Base-by-base conservation (phyloP, 2,329 filamentous ascomycete species). In the Ascomycota sp. region DNA sequence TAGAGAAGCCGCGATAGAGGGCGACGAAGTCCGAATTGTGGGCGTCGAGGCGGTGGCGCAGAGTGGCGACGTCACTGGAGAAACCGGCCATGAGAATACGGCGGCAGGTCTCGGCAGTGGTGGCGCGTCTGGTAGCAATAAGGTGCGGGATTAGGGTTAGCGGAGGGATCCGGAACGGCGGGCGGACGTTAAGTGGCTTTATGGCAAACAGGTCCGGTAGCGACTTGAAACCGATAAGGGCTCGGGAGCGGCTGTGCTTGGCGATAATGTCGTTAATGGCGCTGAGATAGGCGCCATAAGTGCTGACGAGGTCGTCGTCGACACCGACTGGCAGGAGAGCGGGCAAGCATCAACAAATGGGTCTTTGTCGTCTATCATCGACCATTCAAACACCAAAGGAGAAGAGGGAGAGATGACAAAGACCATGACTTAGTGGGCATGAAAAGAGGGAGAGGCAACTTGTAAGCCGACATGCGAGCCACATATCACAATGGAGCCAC, bases 1-100 rank as follows among this genome's bases (percentile, higher is more conserved):
- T 65, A 17, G 70, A 72, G 43, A 72, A 75, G 27, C 65, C 57
- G 32, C 61, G 58, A 43, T 77, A 74, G 32, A 61, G 55, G 4
- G 57, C 54, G 22, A 78, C 48, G 17, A 40, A 36, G 36, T 42
- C 32, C 36, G 45, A n/a, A 38, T 50, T 40, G 38, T 41, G 44
- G 17, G 40, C 36, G 26, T 45, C 38, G 33, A 48, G 40, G 32
- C 26, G 12, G 36, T 35, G 32, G 39, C 30, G 38, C 43, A 36
- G 36, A 43, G 30, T 40, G 38, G 46, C 40, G 38, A 56, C 32
- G 43, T 47, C 36, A 43, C n/a, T n/a, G n/a, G n/a, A n/a, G n/a
- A 48, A 41, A 36, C 52, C 49, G 40, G 50, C 36, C 40, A 47
- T 40, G 35, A 48, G 37, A 36, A 52, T 40, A 36, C 46, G 28